Conservation (phyloP, 441 rosid species). For the Populus hybrid region DNA sequence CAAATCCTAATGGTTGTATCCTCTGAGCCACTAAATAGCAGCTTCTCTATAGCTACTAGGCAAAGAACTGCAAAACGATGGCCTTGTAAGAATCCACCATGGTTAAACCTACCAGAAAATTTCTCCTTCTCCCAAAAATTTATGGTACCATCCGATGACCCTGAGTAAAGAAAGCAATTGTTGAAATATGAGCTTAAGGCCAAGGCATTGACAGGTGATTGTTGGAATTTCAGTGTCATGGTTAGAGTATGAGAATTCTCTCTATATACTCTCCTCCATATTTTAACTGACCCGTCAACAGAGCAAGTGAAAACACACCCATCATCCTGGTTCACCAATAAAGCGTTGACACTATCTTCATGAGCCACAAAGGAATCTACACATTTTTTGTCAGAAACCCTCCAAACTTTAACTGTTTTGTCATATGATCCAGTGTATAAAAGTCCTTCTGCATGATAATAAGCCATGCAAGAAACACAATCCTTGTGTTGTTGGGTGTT, state of each 20-base stretch:
- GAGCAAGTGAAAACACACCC: conserved; percentile 61
- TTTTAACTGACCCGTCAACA: conserved; percentile 50
- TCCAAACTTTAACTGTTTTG: conserved; percentile 50
- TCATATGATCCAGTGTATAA: conserved; percentile 49
- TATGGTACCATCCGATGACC: conserved; percentile 48
- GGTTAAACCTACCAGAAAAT: conserved; percentile 50
- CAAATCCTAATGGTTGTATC: conserved; percentile 61
- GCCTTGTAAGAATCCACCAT: conserved; percentile 61
- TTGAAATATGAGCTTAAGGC: conserved; percentile 35
- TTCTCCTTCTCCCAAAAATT: conserved; percentile 61
- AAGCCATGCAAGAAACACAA: conserved; percentile 52
- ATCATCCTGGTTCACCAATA: conserved; percentile 51
- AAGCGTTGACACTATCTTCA: conserved; percentile 41
- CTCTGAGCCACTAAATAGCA: conserved; percentile 54
- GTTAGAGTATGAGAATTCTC: conserved; percentile 55
- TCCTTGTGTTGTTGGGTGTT: conserved; percentile 40
- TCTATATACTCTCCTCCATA: conserved; percentile 51
- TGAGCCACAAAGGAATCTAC: conserved; percentile 60
- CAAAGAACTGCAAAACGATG: conserved; percentile 50
- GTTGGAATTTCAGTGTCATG: conserved; percentile 53
- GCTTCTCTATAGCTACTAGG: conserved; percentile 33
- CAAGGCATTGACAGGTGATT: conserved; percentile 49
- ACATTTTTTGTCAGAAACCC: conserved; percentile 41
- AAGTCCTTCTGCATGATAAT: conserved; percentile 47
- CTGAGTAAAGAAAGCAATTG: conserved; percentile 46